Conservation (phyloP, 305 asterid genomes). For the Fraxinus xanthoxyloides region DNA sequence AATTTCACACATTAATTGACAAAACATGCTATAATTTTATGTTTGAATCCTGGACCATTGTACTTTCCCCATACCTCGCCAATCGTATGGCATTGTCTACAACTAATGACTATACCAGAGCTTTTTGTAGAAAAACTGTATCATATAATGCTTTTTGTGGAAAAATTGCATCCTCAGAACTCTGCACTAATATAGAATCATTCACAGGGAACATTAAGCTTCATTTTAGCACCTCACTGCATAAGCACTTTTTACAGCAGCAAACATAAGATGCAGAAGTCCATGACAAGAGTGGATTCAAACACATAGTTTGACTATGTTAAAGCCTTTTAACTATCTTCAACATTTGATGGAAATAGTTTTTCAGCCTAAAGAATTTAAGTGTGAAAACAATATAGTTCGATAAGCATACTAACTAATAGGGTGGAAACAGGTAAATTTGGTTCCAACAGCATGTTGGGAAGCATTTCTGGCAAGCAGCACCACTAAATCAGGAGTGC, state of each 20-base stretch:
- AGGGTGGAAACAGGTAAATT: slow-evolving; percentile 46
- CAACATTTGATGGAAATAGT: background rate
- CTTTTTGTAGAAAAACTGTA: slow-evolving; percentile 39
- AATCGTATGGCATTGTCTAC: slow-evolving; percentile 59
- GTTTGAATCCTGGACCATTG: slow-evolving; percentile 6
- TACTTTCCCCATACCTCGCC: slow-evolving; percentile 48
- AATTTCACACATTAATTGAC: slow-evolving; percentile 25
- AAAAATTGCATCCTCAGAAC: slow-evolving; percentile 41
- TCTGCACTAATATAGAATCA: slow-evolving; percentile 43
- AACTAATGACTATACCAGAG: slow-evolving; percentile 58
- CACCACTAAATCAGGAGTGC: slow-evolving; percentile 29
- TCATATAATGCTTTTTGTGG: slow-evolving; percentile 53
- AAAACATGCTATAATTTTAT: slow-evolving; percentile 15
- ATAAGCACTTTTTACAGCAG: background rate
- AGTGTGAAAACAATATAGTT: background rate
- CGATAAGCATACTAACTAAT: slow-evolving; percentile 43
- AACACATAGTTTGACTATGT: background rate
- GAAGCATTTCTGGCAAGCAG: slow-evolving; percentile 57
- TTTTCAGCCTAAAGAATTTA: slow-evolving; percentile 1
- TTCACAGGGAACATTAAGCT: slow-evolving; percentile 1
- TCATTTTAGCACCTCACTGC: slow-evolving; percentile 14
- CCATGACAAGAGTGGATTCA: background rate
- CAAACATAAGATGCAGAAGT: slow-evolving; percentile 11
- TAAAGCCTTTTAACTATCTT: slow-evolving; percentile 2
- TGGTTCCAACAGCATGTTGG: slow-evolving; percentile 57